Base-by-base conservation (phyloP, 345 rosid species). In the Eucalyptus curtisii region DNA sequence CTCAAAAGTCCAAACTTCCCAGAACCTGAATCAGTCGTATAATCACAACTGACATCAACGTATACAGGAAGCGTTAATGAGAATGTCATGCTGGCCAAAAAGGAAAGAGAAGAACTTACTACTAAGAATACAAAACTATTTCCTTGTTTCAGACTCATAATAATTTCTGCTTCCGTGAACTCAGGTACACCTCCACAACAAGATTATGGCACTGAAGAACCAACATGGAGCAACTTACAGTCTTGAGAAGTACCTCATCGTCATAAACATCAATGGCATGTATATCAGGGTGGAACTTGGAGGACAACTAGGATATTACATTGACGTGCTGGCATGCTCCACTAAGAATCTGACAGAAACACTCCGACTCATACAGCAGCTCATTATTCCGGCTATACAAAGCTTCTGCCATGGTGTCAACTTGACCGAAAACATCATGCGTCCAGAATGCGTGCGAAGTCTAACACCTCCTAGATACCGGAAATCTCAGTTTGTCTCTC, bases 241-340 rank as follows among this genome's bases (percentile, higher is more conserved):
- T 89, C 95, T 96, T 24, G 99, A 97, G 94, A 97, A 95, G 90
- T 93, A 94, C 94, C 96, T 97, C 81, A 94, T 97, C 71, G 79
- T 92, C 50, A 94, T 97, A 92, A 94, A 93, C 53, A 94, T 97
- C 93, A 96, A 97, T 59, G 99, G 99, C 20, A 92, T 95, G 50
- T 90, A 93, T 87, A 90, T 97, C 88, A 96, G 99, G 90, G 93
- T 97, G 86, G 99, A 97, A 91, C 97, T 97, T 88, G 99, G 99
- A 85, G 99, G 98, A 90, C 99, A 97, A 88, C 88, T 95, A 82
- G 98, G 98, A 66, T 91, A 98, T 91, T 94, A 95, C 93, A 92
- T 98, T 86, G 98, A 97, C 91, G 93, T 98, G 85, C 96, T 98
- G 68, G 95, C 98, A 88, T 97, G 98, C 91, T 98, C 99, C 87